Conservation (phyloP, 208 protist species). For the Trypanosoma avium region DNA sequence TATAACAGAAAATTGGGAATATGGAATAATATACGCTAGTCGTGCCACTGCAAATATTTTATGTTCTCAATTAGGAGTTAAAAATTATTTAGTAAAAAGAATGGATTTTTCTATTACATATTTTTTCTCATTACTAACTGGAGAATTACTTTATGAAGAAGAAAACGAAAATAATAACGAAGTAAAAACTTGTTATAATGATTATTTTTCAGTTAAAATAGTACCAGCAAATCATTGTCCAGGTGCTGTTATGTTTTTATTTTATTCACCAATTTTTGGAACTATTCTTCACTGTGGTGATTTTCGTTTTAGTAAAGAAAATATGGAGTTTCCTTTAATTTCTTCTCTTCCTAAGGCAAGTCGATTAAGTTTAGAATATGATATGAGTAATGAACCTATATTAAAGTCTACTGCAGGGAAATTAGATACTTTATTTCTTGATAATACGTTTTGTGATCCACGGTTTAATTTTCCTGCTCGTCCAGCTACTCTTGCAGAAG, state of each 20-base stretch:
- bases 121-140: conserved; percentile 47
- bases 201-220: conserved; percentile 41
- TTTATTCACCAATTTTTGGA: conserved; percentile 52
- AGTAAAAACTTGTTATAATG: conserved; percentile 28
- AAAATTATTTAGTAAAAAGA: conserved; percentile 31
- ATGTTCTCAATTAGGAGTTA: conserved; percentile 40
- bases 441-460: conserved; percentile 93
- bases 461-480: conserved; percentile 80
- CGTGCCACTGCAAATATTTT: conserved; percentile 61
- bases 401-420: conserved; percentile 40
- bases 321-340: too few species aligned
- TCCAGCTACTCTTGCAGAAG: conserved; percentile 42
- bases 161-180: conserved; percentile 4
- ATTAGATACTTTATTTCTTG: conserved; percentile 86
- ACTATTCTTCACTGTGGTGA: conserved; percentile 91
- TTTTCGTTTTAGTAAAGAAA: conserved; percentile 80
- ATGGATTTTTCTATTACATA: conserved; percentile 53
- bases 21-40: conserved; percentile 75
- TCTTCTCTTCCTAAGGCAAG: not conserved
- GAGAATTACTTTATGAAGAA: conserved; percentile 22
- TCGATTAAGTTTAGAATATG: conserved; percentile 32
- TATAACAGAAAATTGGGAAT: conserved; percentile 39
- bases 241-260: conserved; percentile 89
- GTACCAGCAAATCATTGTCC: conserved; percentile 93
- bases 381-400: conserved; percentile 53